These are phyloP conservation scores for Misopates orontium DNA, from an alignment of 257 asterid species.

Conservation along the genomic window DNA sequence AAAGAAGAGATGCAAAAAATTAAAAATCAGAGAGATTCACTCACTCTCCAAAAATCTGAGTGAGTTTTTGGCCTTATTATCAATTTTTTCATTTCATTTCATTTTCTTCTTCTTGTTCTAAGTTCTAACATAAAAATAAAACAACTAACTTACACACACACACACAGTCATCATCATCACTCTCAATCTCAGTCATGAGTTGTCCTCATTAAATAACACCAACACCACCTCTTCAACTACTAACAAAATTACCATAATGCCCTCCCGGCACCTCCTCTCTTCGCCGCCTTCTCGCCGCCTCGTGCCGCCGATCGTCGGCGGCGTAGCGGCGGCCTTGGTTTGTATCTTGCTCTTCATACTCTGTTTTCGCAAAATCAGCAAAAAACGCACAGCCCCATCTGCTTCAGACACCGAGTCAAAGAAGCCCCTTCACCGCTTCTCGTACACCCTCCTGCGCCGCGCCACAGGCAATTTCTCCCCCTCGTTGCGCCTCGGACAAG, in stretches of 20 bases:
- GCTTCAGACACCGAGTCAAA: conserved; percentile 70
- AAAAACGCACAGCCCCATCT: conserved; percentile 78
- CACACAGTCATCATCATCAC: no score
- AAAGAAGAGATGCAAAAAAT: no score
- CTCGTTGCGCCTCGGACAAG: conserved; percentile 80
- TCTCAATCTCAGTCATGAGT: conserved; percentile 29
- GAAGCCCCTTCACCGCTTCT: conserved; percentile 75
- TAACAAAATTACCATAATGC: conserved; percentile 48
- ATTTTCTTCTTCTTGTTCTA: no score
- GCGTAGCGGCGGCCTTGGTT: conserved; percentile 64
- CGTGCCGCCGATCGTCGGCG: conserved; percentile 60
- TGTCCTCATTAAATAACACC: conserved; percentile 37
- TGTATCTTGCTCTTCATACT: conserved; percentile 51
- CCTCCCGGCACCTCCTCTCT: conserved; percentile 67
- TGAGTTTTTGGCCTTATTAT: conserved; percentile 18
- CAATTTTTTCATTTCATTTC: no score
- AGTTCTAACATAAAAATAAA: no score
- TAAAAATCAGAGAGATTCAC: no score
- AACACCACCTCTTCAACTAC: not conserved
- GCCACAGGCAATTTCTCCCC: conserved; percentile 76
- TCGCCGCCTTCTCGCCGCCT: conserved; percentile 43
- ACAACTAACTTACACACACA: no score
- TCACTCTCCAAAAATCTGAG: not conserved
- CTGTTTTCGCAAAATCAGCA: conserved; percentile 66
- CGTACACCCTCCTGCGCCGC: conserved; percentile 73